Evolutionary conservation across 441 rosid species (phyloP), one percentile per base, ranked within the genome.

Genomic region (Geranium incanum): DNA sequence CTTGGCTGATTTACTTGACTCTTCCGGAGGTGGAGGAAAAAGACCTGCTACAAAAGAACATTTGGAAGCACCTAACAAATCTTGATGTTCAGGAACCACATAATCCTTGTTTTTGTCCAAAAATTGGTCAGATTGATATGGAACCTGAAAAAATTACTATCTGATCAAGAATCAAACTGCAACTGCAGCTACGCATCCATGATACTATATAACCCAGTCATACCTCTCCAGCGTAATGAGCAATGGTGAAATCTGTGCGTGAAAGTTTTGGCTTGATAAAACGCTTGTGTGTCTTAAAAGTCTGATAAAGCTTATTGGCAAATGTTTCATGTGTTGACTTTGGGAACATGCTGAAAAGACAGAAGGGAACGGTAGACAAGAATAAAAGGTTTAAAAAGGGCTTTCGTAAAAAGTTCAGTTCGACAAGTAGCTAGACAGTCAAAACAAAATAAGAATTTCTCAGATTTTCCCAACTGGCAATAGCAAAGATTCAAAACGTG

Each of bases 191-290:
- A 9, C 15, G n/a, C 57, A 13, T 3, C 19, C 19, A 52, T 52
- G 60, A 52, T 52, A 18, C 41, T 52, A 13, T 52, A 52, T 52
- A 15, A 0, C n/a, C 60, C 60, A 52, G 19, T 52, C 60, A n/a
- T 63, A 89, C 95, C 79, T 89, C 90, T 74, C 95, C 95, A 64
- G 92, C 95, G 75, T 87, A 89, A 84, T 89, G 95, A 74, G 78
- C 79, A 72, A 89, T 75, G 1, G 89, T 83, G 72, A 89, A 89
- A 66, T 86, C 87, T 8, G 92, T 75, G 23, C 88, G 89, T 70
- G 88, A 74, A 77, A 87, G 69, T 76, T 89, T 89, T 75, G 92
- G 95, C 72, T 80, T 87, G 71, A 83, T 71, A 81, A 89, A 89
- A 68, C 89, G 95, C 74, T 83, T 86, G 74, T 86, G 82, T 70